Base-by-base conservation (phyloP, 495 filamentous ascomycete species). In the Penicillium silybi region DNA sequence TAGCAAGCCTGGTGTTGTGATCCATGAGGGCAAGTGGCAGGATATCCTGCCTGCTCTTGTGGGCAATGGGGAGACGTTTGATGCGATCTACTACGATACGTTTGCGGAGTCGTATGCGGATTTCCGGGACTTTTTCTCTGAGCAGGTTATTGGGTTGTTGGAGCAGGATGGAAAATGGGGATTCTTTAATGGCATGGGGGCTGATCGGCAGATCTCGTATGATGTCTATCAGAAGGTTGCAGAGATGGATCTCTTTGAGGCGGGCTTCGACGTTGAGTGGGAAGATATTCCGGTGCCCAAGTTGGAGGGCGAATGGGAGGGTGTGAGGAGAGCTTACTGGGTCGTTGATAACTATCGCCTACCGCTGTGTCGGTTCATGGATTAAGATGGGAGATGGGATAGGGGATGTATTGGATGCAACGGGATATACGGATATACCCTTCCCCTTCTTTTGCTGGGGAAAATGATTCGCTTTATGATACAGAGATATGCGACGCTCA, bases 11-110 rank as follows among this genome's bases (percentile, higher is more conserved):
- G 76, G 80, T 22, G 84, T 89, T 19, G 67, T 67, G 10, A 74
- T 90, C 25, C 84, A 88, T 58, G 78, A 85, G 59, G 91, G 91
- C 7, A 78, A 76, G 52, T 97, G 91, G 91, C 90, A 95, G 68
- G 86, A 95, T 56, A 74, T 95, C 0, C 67, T 95, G 7, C 87
- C 86, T 0, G 68, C 71, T 25, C 75, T 98, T 7, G 69, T 93
- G 0, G 78, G 81, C n/a, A 68, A 83, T 41, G 85, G 85, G 6
- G 76, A 85, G 40, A 71, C 82, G 20, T 95, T 92, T 64, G 90
- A 98, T 66, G 91, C 87, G 29, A 92, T 98, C 48, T 98, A 97
- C 73, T 97, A 96, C 60, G 95, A 97, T 64, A 98, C 93, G 0
- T 98, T 97, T 59, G 93, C 92, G 7, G 95, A 97, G 71, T 85